A percentile compares a stretch with the other conserved stretches of the same genome.
These are phyloP conservation scores for Talaromyces sp. DNA, from an alignment of 2,329 filamentous ascomycete species.

Conservation along the genomic window DNA sequence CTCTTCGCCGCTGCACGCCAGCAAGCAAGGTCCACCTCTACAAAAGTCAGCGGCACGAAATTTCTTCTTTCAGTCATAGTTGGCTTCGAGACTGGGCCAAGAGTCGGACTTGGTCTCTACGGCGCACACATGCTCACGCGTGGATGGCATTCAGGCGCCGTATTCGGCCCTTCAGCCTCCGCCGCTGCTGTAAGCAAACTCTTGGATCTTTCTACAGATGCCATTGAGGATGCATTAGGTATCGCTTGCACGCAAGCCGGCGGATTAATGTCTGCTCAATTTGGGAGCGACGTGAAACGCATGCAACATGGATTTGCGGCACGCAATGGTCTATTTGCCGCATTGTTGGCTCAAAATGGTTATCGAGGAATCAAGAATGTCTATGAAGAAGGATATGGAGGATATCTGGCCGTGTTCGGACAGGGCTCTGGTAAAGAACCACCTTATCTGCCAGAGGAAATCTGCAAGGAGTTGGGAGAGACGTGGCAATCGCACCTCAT, in stretches of 20 bases:
- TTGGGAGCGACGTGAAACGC: slow-evolving; percentile 43
- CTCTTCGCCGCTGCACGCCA: not conserved
- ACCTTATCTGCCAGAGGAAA: slow-evolving; percentile 26
- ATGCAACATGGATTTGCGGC: slow-evolving; percentile 49
- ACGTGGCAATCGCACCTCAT: slow-evolving; percentile 33
- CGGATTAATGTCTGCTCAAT: slow-evolving; percentile 44
- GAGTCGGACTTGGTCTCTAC: slow-evolving; percentile 28
- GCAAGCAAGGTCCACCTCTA: not conserved
- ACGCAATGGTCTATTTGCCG: slow-evolving; percentile 37
- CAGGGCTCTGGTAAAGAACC: slow-evolving; percentile 26
- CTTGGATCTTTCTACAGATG: slow-evolving; percentile 26
- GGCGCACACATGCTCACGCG: slow-evolving; percentile 38
- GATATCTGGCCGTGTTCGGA: not conserved
- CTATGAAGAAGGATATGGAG: not conserved
- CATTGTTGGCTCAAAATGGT: not conserved
- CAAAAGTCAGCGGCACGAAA: not conserved
- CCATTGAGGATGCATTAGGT: slow-evolving; percentile 35
- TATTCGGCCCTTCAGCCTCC: slow-evolving; percentile 39
- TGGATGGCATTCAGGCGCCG: slow-evolving; percentile 33
- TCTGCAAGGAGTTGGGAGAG: slow-evolving; percentile 34
- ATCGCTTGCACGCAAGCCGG: slow-evolving; percentile 31
- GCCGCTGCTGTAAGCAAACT: slow-evolving; percentile 33
- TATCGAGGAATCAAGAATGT: not conserved
- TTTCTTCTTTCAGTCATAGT: not conserved
- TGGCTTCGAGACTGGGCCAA: not conserved